Conservation (phyloP, 192 early-diverging fungal species). For the Hyaloraphidium curvatum region DNA sequence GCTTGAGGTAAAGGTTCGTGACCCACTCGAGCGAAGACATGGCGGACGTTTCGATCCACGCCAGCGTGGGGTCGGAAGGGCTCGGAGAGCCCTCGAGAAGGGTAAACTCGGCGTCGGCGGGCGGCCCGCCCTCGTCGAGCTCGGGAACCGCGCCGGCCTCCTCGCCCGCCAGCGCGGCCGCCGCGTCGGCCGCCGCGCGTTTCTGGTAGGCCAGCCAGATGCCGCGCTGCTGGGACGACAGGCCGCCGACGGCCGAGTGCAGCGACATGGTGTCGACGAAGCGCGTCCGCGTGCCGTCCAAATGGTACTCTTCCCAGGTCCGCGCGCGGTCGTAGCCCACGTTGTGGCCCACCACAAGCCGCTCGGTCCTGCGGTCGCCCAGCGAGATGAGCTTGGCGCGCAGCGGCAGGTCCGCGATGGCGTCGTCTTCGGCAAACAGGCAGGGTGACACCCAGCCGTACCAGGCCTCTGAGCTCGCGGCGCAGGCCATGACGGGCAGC, state of each 20-base stretch:
- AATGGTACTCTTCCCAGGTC: constrained; percentile 64
- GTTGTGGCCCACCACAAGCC: constrained; percentile 74
- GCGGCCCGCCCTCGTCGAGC: too few relatives aligned
- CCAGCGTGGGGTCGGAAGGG: background rate
- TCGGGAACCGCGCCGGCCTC: background rate
- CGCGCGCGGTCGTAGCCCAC: constrained; percentile 80
- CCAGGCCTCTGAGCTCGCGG: constrained; percentile 54
- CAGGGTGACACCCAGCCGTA: constrained; percentile 87
- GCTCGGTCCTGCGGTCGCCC: constrained; percentile 4
- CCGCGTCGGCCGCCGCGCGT: constrained; percentile 6
- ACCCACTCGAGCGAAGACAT: constrained; percentile 63
- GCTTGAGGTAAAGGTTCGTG: constrained; percentile 53
- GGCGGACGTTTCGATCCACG: constrained; percentile 35
- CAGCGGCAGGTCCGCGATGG: background rate
- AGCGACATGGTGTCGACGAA: constrained; percentile 89
- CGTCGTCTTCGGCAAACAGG: too few relatives aligned
- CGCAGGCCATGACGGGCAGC: constrained; percentile 65
- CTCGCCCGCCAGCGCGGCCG: background rate
- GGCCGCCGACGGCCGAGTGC: constrained; percentile 69
- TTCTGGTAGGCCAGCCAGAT: constrained; percentile 55
- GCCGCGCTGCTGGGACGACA: constrained; percentile 74
- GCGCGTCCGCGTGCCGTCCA: constrained; percentile 27
- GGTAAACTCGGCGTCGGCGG: background rate
- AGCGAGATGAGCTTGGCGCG: background rate
- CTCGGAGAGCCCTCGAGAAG: background rate